Conservation (phyloP, 2,329 filamentous ascomycete species). For the Ascochyta lentis region DNA sequence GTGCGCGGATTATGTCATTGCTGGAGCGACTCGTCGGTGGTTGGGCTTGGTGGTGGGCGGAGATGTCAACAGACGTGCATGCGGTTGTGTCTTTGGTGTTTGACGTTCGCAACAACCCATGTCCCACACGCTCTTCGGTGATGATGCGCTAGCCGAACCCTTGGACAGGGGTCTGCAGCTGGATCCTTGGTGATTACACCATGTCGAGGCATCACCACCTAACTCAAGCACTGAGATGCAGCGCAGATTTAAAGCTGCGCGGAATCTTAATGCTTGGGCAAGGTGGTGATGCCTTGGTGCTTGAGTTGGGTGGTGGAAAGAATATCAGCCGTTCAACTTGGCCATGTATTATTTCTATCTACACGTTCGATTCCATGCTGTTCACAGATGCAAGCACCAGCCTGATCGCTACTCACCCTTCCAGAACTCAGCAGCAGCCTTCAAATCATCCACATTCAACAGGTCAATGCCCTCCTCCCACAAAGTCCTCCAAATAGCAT, state of each 20-base stretch:
- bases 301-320: no score
- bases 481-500: conserved; percentile 60
- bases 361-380: no score
- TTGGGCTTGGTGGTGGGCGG: background rate
- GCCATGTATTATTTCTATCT: no score
- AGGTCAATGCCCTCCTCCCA: conserved; percentile 65
- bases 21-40: background rate
- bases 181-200: no score
- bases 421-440: conserved; percentile 55
- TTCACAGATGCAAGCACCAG: background rate
- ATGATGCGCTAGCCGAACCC: conserved; percentile 12
- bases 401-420: conserved; percentile 20
- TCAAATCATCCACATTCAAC: conserved; percentile 69
- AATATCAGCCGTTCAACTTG: background rate
- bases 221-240: no score
- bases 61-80: background rate
- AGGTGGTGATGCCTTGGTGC: no score
- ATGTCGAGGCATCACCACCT: no score
- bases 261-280: no score
- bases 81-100: conserved; percentile 4
- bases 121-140: conserved; percentile 1
- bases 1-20: conserved; percentile 8
- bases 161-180: conserved; percentile 12
- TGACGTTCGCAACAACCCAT: conserved; percentile 1
- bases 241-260: no score